These are phyloP conservation scores for Macrophomina pseudophaseolina DNA, from an alignment of 2,329 filamentous ascomycete genomes.

Conservation along the genomic window DNA sequence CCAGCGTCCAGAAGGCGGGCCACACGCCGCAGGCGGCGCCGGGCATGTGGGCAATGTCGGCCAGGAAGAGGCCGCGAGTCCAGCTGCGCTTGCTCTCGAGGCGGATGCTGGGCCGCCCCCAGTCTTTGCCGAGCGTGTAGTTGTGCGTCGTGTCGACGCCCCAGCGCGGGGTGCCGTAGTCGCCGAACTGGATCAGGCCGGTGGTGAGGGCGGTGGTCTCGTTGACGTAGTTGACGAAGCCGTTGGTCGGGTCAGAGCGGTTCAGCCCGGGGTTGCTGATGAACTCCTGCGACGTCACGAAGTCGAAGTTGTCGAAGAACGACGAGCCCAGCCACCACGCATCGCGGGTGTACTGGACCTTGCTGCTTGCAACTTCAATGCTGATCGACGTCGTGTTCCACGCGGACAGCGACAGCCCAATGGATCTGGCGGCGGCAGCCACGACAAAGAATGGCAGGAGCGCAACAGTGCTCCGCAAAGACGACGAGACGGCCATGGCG, in stretches of 20 bases:
- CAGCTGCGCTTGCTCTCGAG: slow-evolving; percentile 45
- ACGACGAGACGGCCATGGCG: no score
- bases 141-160: slow-evolving; percentile 41
- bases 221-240: slow-evolving; percentile 50
- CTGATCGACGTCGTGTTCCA: neutral
- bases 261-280: neutral
- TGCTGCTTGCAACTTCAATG: neutral
- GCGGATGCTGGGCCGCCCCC: slow-evolving; percentile 40
- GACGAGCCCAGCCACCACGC: neutral
- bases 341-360: neutral
- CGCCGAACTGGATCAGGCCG: slow-evolving; percentile 37
- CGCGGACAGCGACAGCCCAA: neutral
- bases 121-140: slow-evolving; percentile 47
- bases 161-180: slow-evolving; percentile 31
- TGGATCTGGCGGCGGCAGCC: neutral
- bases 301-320: slow-evolving; percentile 54
- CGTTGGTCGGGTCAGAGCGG: slow-evolving; percentile 38
- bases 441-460: neutral
- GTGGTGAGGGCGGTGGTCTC: slow-evolving; percentile 40
- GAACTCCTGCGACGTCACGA: slow-evolving; percentile 37
- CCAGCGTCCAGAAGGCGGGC: slow-evolving; percentile 49
- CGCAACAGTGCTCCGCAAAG: neutral
- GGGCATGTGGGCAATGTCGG: slow-evolving; percentile 47
- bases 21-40: slow-evolving; percentile 39
- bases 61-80: slow-evolving; percentile 45